Evolutionary conservation across 1,284 basidiomycete species (phyloP).

Genomic region (Naganishia sp.): DNA sequence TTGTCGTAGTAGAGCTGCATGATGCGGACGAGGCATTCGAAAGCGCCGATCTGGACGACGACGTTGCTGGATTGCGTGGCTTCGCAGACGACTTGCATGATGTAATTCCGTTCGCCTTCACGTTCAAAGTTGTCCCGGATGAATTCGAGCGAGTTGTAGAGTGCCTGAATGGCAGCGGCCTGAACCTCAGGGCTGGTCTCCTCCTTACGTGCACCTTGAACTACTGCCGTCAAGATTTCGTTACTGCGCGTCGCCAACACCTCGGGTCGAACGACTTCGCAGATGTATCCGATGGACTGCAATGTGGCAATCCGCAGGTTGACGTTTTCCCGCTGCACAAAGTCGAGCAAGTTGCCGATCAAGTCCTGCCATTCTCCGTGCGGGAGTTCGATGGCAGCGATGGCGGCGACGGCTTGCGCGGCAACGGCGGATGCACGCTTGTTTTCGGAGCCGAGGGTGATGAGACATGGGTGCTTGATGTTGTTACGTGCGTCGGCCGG

Average conservation of each 20-base stretch:
- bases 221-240: conserved; percentile 97
- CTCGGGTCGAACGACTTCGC: conserved; percentile 94
- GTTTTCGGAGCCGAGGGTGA: conserved; percentile 73
- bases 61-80: conserved; percentile 84
- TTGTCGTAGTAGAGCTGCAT: conserved; percentile 99
- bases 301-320: conserved; percentile 85
- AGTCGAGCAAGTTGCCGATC: conserved; percentile 81
- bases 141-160: conserved; percentile 96
- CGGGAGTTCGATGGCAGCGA: conserved; percentile 90
- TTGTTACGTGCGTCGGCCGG: conserved; percentile 69
- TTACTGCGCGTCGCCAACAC: conserved; percentile 86
- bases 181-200: conserved; percentile 93
- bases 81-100: conserved; percentile 99
- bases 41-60: conserved; percentile 85
- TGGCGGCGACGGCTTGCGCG: conserved; percentile 89
- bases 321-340: conserved; percentile 75
- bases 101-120: conserved; percentile 98
- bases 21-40: conserved; percentile 92
- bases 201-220: conserved; percentile 95
- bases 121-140: conserved; percentile 97
- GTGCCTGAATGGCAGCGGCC: conserved; percentile 87
- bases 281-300: conserved; percentile 95
- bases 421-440: conserved; percentile 80
- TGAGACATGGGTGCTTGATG: conserved; percentile 85
- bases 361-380: conserved; percentile 84